Base-by-base conservation (phyloP, 2,329 filamentous ascomycete species). In the Apiospora hydei region DNA sequence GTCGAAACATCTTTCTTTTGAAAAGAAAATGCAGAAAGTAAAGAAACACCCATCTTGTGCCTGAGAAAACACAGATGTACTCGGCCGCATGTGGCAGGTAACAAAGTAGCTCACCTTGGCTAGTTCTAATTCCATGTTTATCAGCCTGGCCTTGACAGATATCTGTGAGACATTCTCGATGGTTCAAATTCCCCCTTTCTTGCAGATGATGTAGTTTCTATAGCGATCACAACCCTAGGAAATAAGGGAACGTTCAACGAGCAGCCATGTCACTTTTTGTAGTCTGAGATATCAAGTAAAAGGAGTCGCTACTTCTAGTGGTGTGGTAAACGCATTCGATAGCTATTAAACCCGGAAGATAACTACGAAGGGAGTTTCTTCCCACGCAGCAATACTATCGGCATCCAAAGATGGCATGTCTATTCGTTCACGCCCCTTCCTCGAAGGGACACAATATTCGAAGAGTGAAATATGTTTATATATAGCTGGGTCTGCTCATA, bases 71-170 rank as follows among this genome's bases (percentile, higher is more conserved):
- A 57, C 14, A 34, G 13, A 13, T 30, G 4, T 30, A 57, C 51
- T 57, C 13, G 14, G 14, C 14, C 10, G 24, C 26, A 1, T 18
- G 13, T 34, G 24, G 26, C 24, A 57, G 13, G 26, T 34, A 34
- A 18, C 2, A 1, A 14, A 8, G 8, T 21, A 57, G 26, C 16
- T 34, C 8, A 18, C 2, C 6, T 0, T 3, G 2, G 21, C 2
- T 47, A 21, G n/a, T n/a, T 3, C 1, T n/a, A 47, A 21, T 1
- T 26, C 4, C 2, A 21, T 24, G 30, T 26, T 11, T 26, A 53
- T 3, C 11, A 7, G 4, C 11, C 26, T 30, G 24, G 30, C 1
- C 24, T 30, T 24, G 51, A 16, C 26, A 34, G 34, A 57, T 13
- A 13, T 14, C 1, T 57, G 51, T 34, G 26, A 57, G 51, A 57